Conservation (phyloP, 2,329 filamentous ascomycete species). For the Epichloe hybrida region DNA sequence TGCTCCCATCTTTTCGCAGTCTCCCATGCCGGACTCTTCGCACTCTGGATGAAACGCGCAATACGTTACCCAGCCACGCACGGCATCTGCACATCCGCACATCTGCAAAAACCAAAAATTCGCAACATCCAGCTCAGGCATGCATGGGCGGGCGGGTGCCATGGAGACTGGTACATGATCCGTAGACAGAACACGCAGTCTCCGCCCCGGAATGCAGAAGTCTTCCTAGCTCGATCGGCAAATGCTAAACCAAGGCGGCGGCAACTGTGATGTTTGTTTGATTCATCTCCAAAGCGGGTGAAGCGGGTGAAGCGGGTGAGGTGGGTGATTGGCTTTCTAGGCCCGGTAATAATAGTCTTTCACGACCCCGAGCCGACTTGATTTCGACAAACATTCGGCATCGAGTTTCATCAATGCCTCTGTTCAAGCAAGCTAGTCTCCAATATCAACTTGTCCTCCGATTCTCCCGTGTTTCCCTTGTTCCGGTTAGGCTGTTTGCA, state of each 20-base stretch:
- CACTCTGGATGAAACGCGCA: not conserved
- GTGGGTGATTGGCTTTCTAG: not conserved
- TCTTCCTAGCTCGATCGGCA: not conserved
- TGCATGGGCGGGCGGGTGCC: no score
- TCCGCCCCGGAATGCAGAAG: not conserved
- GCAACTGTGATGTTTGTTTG: not conserved
- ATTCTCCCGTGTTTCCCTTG: no score
- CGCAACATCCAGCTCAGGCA: not conserved
- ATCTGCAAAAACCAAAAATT: no score
- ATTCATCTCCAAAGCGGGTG: not conserved
- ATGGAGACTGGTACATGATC: not conserved
- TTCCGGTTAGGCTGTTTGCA: no score
- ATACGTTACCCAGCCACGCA: not conserved
- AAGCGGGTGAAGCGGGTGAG: no score
- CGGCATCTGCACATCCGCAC: not conserved
- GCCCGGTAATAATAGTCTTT: not conserved
- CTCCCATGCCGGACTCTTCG: no score
- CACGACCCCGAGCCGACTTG: slow-evolving; percentile 11
- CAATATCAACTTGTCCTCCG: no score
- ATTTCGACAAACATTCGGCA: not conserved
- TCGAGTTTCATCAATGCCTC: no score
- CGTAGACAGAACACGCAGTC: not conserved
- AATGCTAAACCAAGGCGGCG: not conserved
- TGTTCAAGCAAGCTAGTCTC: no score
- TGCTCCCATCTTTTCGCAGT: no score